A percentile compares a stretch with the other conserved stretches of the same genome.
Conservation (phyloP, 2,329 filamentous ascomycete genomes). For the Phialophora verrucosa region DNA sequence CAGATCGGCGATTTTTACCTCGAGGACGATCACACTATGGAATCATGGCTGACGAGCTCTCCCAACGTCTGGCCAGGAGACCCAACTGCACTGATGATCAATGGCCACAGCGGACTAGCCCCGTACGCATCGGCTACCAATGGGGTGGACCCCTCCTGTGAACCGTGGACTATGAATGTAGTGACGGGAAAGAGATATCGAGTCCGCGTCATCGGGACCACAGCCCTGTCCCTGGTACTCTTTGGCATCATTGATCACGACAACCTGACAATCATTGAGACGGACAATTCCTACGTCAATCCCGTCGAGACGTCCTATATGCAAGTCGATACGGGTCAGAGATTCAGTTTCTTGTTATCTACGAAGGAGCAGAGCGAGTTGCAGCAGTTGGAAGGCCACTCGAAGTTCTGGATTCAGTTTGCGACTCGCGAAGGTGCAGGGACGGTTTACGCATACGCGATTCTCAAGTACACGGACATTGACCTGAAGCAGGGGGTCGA, state of each 20-base stretch:
- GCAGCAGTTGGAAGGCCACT: conserved; percentile 44
- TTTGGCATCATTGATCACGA: conserved; percentile 64
- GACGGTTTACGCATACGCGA: conserved; percentile 40
- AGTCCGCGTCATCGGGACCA: conserved; percentile 64
- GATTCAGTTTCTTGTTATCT: conserved; percentile 63
- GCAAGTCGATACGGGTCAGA: conserved; percentile 64
- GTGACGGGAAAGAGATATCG: conserved; percentile 67
- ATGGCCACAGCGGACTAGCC: conserved; percentile 59
- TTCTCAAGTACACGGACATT: conserved; percentile 40
- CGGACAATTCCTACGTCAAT: conserved; percentile 55
- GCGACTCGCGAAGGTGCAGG: conserved; percentile 40
- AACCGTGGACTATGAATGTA: conserved; percentile 61
- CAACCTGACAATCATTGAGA: conserved; percentile 64
- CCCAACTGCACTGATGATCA: conserved; percentile 62
- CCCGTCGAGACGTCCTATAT: conserved; percentile 52
- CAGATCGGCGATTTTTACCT: conserved; percentile 64
- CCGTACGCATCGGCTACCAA: conserved; percentile 41
- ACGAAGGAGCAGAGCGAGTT: conserved; percentile 53
- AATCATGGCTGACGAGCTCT: conserved; percentile 54
- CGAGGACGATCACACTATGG: conserved; percentile 59
- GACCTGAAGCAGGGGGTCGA: neutral
- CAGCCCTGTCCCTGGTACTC: conserved; percentile 61
- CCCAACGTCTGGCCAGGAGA: conserved; percentile 67
- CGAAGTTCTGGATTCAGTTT: conserved; percentile 55
- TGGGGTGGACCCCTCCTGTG: conserved; percentile 43